Evolutionary conservation across 2,329 filamentous ascomycete species (phyloP), one percentile per base, ranked within the genome.

Genomic region (Exophiala spinifera): DNA sequence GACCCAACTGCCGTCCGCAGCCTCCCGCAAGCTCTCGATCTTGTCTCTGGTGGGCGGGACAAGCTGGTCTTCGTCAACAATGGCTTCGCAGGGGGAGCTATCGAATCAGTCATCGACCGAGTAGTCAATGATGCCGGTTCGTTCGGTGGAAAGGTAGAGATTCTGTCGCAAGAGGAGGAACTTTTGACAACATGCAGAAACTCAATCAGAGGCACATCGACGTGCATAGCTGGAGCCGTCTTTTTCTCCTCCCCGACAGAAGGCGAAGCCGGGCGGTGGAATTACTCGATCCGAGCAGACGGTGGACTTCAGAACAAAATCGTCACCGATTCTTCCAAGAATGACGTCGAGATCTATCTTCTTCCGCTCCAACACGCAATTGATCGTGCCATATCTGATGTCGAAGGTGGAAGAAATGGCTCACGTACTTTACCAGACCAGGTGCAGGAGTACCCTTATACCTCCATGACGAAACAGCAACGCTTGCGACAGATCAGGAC

Each of bases 241-340:
- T 92, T 95, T 72, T 76, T 83, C 50, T 86, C 86, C 0, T 95
- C 89, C 4, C 89, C 90, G 0, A 78, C 71, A 1, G 85, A 94
- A 72, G 89, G 89, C 8, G 59, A 68, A 1, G 79, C 78, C 5
- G 79, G 80, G 1, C 70, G 81, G 42, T 96, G 91, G 91, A 95
- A 94, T 70, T 96, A 96, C 67, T 91, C 89, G 0, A 76, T 96
- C 21, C 79, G 88, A 53, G 84, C 84, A 2, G 91, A 96, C 67
- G 86, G 86, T 33, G 77, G 83, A 0, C 77, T 95, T 53, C 85
- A 85, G 17, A 68, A 71, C 6, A 81, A 79, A 51, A 84, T 95
- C 57, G 78, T 86, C 60, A 80, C 87, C 25, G 76, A 84, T 31
- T 75, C 76, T n/a, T 70, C 77, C 42, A 77, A 79, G 61, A 95